Evolutionary conservation across 2,329 filamentous ascomycete species (phyloP), one percentile per base, ranked within the genome.

Genomic region (Penicillium sp.): DNA sequence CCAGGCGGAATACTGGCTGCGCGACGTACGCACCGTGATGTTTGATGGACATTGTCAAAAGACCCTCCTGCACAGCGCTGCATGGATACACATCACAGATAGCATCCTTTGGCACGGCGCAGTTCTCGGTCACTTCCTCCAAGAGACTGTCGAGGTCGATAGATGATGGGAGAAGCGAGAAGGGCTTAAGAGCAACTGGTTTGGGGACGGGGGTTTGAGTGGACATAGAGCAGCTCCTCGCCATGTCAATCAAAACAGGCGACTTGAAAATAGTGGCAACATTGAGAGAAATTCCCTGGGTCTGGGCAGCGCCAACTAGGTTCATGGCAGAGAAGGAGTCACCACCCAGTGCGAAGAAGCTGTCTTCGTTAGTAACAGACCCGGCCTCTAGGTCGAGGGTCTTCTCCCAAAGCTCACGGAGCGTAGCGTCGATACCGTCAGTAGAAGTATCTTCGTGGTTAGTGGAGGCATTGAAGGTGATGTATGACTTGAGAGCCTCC

Each of bases 281-380:
- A 12, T 74, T 78, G 10, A 83, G 70, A 1, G 73, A 64, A 13
- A 82, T 71, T 4, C 78, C 78, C 30, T 76, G 72, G 4, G 76
- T 74, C 7, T 78, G 74, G 28, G 78, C 76, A 37, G 76, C 76
- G 4, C 75, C 75, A 42, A 82, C 81, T 1, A 83, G 74, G 33
- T 76, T 78, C 79, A 83, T 83, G 4, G 80, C 81, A 22, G 77
- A 76, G 62, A 83, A 78, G 0, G 80, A 82, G 60, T 83, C 81
- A 28, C 81, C 81, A 30, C 81, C 81, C 3, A 81, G 70, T 0
- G 76, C 75, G 64, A 83, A 82, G 68, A 83, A 83, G 54, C 75
- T 81, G 51, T 82, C 80, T 54, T 81, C 77, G 1, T 73, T 74
- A 8, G 76, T 78, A 35, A 83, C 74, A 22, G 77, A 76, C 5